These are phyloP conservation scores for Malus orientalis DNA, from an alignment of 306 rosid species.

Conservation along the genomic window DNA sequence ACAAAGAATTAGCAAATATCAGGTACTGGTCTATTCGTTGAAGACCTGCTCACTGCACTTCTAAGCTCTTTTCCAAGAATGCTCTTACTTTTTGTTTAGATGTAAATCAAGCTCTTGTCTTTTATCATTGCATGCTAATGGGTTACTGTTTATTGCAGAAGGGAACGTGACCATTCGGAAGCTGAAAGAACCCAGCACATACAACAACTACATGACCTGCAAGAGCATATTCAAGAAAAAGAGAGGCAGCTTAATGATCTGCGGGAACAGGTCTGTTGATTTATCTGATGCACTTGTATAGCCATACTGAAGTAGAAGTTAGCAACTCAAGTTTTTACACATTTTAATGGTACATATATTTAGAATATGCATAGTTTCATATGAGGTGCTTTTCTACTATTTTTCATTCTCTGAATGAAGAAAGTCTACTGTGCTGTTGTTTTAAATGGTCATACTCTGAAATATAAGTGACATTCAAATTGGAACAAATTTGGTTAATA, in stretches of 20 bases:
- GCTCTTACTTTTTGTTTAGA: neutral
- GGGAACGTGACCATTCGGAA: constrained; percentile 92
- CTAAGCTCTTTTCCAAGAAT: neutral
- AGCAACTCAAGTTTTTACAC: neutral
- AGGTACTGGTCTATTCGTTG: constrained; percentile 46
- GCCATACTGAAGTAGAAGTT: neutral
- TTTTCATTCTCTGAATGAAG: neutral
- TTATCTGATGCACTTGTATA: constrained; percentile 1
- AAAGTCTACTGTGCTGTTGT: neutral
- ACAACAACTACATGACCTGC: constrained; percentile 79
- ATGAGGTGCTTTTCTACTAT: neutral
- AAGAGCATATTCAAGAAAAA: constrained; percentile 90
- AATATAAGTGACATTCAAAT: neutral
- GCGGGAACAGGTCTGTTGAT: constrained; percentile 71
- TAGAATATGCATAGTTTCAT: neutral
- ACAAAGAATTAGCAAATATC: constrained; percentile 70
- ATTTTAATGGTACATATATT: neutral
- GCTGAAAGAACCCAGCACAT: constrained; percentile 94
- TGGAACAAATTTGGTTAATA: neutral
- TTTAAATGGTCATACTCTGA: neutral
- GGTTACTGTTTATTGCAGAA: constrained; percentile 42
- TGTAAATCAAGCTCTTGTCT: neutral
- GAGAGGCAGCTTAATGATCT: constrained; percentile 85
- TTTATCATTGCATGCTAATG: neutral
- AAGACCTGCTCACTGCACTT: neutral